Evolutionary conservation across 208 protist species (phyloP).

Genomic region (Strigomonas galati): DNA sequence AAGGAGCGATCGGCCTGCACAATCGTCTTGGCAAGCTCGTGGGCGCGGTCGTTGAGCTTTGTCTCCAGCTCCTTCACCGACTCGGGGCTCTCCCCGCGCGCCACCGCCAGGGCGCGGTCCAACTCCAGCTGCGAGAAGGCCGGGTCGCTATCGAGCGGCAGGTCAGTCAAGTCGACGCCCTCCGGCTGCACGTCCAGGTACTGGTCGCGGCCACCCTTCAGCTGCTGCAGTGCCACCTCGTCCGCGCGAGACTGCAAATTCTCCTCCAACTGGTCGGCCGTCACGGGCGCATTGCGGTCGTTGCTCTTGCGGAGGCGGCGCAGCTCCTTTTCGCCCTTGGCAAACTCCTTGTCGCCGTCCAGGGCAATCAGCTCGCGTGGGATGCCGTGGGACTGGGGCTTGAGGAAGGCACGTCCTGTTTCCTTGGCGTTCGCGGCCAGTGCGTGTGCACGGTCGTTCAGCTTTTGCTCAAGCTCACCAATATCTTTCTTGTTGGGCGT

Average conservation of each 20-base stretch:
- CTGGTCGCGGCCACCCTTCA: conserved; percentile 39
- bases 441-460: conserved; percentile 61
- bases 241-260: conserved; percentile 47
- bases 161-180: conserved; percentile 54
- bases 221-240: conserved; percentile 37
- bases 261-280: conserved; percentile 14
- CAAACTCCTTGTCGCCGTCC: conserved; percentile 44
- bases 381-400: conserved; percentile 40
- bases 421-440: conserved; percentile 53
- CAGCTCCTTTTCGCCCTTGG: conserved; percentile 44
- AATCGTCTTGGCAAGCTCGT: conserved; percentile 41
- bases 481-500: conserved; percentile 31
- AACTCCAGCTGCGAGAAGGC: conserved; percentile 47
- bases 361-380: conserved; percentile 40
- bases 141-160: conserved; percentile 55
- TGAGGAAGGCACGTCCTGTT: conserved; percentile 46
- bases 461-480: conserved; percentile 33
- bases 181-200: conserved; percentile 54
- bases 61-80: conserved; percentile 43
- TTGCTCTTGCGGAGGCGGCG: conserved; percentile 17
- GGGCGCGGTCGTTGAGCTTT: conserved; percentile 46
- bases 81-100: conserved; percentile 22
- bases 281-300: conserved; percentile 18
- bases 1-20: conserved; percentile 35
- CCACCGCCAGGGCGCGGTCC: conserved; percentile 56